Base-by-base conservation (phyloP, 2,329 filamentous ascomycete species). In the Colletotrichum agaves region DNA sequence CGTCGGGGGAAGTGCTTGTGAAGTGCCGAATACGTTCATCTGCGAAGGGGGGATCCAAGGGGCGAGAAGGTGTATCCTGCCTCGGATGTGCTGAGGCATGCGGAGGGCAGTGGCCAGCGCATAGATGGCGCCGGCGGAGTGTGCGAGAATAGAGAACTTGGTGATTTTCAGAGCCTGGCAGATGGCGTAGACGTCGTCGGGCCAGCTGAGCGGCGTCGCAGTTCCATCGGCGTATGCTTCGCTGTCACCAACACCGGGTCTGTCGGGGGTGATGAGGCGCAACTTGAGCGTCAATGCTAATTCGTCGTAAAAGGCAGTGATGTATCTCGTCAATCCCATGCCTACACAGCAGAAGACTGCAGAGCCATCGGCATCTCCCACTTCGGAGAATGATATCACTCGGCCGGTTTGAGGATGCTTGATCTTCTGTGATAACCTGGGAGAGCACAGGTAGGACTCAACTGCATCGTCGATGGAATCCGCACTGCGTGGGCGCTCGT, bases 21-120 rank as follows among this genome's bases (percentile, higher is more conserved):
- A 90, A 2, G 88, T 86, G 31, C 91, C 90, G 71, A 94, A 90
- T 17, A 91, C 90, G 60, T 90, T 94, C 84, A 97, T 91, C 76
- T 97, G 94, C 4, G 93, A 98, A 0, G 96, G 96, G 1, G 96
- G 96, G 52, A 99, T 98, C 96, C 94, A 98, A 0, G 96, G 96
- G 0, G 96, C 95, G 8, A 99, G 86, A 2, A 99, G 87, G 78
- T 99, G 96, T 62, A 99, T 96, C 60, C 93, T 91, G 19, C 96
- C 96, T 5, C 94, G 91, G 69, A 99, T 97, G 75, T 98, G 93
- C 74, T 98, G 94, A 4, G 96, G 96, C 88, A 99, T 97, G 49
- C 96, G 92, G 49, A 99, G 84, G 0, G 96, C 96, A 0, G 96
- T 98, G 0, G 96, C 96, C 17, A 99, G 87, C 2, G 96, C 96